A percentile compares a stretch with the other conserved stretches of the same genome.
These are phyloP conservation scores for Sporothrix variecibatus DNA, from an alignment of 2,329 filamentous ascomycete species.

Conservation along the genomic window DNA sequence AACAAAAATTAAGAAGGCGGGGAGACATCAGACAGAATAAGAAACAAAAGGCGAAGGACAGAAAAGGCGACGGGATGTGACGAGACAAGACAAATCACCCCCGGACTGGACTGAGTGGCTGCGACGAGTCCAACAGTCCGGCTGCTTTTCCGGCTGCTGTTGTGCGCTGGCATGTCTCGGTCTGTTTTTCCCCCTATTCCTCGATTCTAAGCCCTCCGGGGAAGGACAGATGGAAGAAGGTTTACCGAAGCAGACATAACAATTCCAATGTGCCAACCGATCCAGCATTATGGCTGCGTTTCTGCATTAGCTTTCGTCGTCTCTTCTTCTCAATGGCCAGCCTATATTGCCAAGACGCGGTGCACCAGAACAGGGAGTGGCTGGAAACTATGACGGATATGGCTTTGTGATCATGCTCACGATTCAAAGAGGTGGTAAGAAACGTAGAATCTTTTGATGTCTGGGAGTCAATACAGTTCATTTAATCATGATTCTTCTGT, in stretches of 20 bases:
- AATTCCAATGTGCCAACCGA: not conserved
- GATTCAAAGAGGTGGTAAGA: not conserved
- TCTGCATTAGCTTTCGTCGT: not conserved
- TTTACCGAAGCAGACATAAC: not conserved
- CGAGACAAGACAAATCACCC: not conserved
- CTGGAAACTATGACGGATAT: not conserved
- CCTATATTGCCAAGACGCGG: not conserved
- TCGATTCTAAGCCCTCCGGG: not conserved
- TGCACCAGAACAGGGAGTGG: not conserved
- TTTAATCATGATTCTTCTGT: too few species aligned
- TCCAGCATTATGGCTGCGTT: not conserved
- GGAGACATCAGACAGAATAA: not conserved
- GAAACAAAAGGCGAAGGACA: not conserved
- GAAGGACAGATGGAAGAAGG: not conserved
- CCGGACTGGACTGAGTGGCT: not conserved
- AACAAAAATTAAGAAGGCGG: not conserved
- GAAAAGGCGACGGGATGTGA: not conserved
- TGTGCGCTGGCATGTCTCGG: conserved; percentile 5
- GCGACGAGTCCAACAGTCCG: not conserved
- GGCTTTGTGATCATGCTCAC: not conserved
- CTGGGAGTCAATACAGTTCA: too few species aligned
- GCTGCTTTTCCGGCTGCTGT: not conserved
- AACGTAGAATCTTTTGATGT: too few species aligned
- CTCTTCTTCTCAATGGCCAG: not conserved
- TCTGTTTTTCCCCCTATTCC: not conserved